These are phyloP conservation scores for Cladosporium velox DNA, from an alignment of 2,329 filamentous ascomycete species.

Conservation along the genomic window DNA sequence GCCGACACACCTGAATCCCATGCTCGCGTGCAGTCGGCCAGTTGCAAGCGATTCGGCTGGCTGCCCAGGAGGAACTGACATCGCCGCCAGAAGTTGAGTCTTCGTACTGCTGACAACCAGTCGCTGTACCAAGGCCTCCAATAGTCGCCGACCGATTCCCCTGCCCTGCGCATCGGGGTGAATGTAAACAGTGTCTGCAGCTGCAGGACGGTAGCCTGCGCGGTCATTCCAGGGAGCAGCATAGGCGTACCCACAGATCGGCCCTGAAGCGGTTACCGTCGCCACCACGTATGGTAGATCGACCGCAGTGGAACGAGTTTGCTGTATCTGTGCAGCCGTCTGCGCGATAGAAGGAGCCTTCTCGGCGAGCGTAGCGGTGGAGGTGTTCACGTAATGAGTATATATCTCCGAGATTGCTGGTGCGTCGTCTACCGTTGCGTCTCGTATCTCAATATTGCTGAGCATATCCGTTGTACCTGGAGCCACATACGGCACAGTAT, in stretches of 20 bases:
- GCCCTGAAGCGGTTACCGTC: conserved; percentile 8
- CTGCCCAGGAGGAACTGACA: conserved; percentile 26
- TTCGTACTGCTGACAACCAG: conserved; percentile 18
- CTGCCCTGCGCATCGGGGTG: conserved; percentile 23
- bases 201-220: conserved; percentile 24
- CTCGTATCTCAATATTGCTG: conserved; percentile 23
- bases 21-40: conserved; percentile 25
- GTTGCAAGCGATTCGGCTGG: conserved; percentile 21
- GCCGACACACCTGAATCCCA: conserved; percentile 25
- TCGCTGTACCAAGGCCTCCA: conserved; percentile 22
- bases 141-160: conserved; percentile 24
- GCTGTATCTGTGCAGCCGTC: conserved; percentile 16
- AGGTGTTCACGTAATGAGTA: conserved; percentile 25
- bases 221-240: conserved; percentile 25
- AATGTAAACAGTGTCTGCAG: conserved; percentile 26
- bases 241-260: conserved; percentile 25
- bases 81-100: conserved; percentile 25
- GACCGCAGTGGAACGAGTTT: conserved; percentile 12
- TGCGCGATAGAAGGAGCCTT: conserved; percentile 13
- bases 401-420: conserved; percentile 23
- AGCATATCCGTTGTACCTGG: conserved; percentile 5
- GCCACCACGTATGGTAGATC: conserved; percentile 26
- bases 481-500: background rate
- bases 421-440: conserved; percentile 20
- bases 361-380: conserved; percentile 25